Base-by-base conservation (phyloP, 2,329 filamentous ascomycete species). In the Aspergillus fischeri region DNA sequence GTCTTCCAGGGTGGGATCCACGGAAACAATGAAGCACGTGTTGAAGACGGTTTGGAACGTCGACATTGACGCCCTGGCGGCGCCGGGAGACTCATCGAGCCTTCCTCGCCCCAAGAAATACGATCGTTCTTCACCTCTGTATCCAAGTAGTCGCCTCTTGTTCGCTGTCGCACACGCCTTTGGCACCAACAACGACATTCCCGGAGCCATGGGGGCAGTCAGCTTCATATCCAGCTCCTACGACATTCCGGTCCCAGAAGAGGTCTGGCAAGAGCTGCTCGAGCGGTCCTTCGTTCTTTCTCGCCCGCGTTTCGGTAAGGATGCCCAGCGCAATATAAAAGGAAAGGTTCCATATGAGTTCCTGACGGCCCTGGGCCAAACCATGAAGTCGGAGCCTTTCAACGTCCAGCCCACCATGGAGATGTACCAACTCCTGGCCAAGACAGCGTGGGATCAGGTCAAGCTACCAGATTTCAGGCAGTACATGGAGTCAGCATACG, bases 111-210 rank as follows among this genome's bases (percentile, higher is more conserved):
- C 77, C n/a, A 75, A 67, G 29, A 64, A 67, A 1, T 79, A 83
- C 47, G 68, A 76, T 1, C 65, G 63, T 0, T 76, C 78, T 28
- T 86, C 83, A 1, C 80, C 83, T 7, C 70, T 88, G 32, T 75
- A 78, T 52, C 90, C 90, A 2, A 84, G 82, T 0, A 60, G 70
- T 7, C 75, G 77, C 2, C 77, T 92, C 0, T 78, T 93, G 24
- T 78, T 83, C 54, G 82, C 86, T 8, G 75, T 92, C n/a, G 86
- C 87, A 5, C 86, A 91, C 67, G 77, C 80, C 1, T 89, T 87
- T 60, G 83, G 87, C n/a, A 81, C 80, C 59, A 90, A 87, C 71
- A 86, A 83, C 50, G 79, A 87, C 54, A 78, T 91, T 3, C 69
- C 78, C 0, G 76, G 80, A 1, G 88, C 84, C 11, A 67, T 87